phyloP scores from a whole-genome alignment of 2,329 filamentous ascomycete genomes.

The Exophiala dermatitidis region DNA sequence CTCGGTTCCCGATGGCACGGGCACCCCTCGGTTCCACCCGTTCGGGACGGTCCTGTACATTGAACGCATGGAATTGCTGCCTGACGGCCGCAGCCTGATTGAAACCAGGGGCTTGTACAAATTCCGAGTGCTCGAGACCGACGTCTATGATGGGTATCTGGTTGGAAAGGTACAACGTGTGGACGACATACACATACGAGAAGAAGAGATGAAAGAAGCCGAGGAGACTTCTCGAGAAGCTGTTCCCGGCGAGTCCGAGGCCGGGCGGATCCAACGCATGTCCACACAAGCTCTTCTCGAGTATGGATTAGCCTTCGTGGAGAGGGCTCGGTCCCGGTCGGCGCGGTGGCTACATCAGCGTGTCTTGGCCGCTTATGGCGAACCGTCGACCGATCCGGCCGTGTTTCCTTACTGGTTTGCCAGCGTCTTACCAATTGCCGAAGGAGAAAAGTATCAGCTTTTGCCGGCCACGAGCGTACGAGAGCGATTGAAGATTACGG shows the following conservation, averaged over 20 bases:
- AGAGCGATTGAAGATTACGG: conserved; percentile 74
- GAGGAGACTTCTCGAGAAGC: conserved; percentile 49
- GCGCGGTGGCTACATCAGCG: conserved; percentile 68
- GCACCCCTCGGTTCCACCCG: conserved; percentile 54
- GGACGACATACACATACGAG: conserved; percentile 71
- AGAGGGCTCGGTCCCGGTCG: conserved; percentile 59
- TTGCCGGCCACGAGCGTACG: conserved; percentile 68
- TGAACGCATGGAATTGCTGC: conserved; percentile 62
- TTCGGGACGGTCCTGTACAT: conserved; percentile 75
- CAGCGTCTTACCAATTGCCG: conserved; percentile 67
- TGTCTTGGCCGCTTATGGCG: conserved; percentile 67
- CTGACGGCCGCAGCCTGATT: conserved; percentile 74
- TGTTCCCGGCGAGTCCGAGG: conserved; percentile 30
- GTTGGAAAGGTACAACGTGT: conserved; percentile 69
- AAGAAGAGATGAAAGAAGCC: conserved; percentile 71
- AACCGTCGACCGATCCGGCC: conserved; percentile 67
- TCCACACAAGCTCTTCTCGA: conserved; percentile 65
- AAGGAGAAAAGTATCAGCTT: conserved; percentile 71
- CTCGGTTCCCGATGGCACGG: conserved; percentile 41
- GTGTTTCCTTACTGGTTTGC: conserved; percentile 88
- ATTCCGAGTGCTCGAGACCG: conserved; percentile 63
- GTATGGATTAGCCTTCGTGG: conserved; percentile 60
- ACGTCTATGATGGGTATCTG: conserved; percentile 65
- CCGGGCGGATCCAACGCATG: conserved; percentile 46
- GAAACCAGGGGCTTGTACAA: conserved; percentile 70